Conservation (phyloP, 495 filamentous ascomycete genomes). For the Lepraria neglecta region DNA sequence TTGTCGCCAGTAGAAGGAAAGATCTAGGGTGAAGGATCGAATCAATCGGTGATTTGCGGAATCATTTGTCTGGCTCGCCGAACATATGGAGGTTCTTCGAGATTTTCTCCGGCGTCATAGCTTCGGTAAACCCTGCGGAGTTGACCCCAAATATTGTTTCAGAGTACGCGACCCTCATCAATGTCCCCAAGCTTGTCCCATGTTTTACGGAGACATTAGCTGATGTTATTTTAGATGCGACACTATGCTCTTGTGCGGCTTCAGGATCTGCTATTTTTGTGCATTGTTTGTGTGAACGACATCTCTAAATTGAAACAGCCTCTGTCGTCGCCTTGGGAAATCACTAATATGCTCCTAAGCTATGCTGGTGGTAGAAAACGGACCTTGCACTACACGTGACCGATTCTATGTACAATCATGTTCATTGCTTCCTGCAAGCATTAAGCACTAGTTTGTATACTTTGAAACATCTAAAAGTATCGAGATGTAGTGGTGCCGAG, state of each 20-base stretch:
- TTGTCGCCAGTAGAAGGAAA: constrained; percentile 4
- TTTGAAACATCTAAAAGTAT: neutral
- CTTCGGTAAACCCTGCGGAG: constrained; percentile 11
- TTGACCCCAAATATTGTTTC: constrained; percentile 15
- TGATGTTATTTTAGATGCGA: constrained; percentile 12
- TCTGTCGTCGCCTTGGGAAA: neutral
- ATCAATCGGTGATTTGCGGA: neutral
- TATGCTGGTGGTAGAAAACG: neutral
- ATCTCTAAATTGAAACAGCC: neutral
- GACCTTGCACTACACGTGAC: too few relatives aligned
- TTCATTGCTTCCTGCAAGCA: too few relatives aligned
- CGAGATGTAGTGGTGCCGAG: neutral
- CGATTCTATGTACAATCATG: too few relatives aligned
- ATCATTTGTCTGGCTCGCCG: constrained; percentile 8
- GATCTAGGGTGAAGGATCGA: neutral
- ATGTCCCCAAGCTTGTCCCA: constrained; percentile 5
- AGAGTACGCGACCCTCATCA: constrained; percentile 8
- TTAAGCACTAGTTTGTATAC: neutral
- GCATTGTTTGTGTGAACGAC: constrained; percentile 6
- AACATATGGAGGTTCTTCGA: neutral
- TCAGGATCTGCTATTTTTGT: constrained; percentile 13
- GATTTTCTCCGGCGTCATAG: constrained; percentile 16
- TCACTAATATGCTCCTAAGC: neutral
- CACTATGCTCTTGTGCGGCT: neutral
- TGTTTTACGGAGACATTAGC: constrained; percentile 18